These are phyloP conservation scores for Hevea brasiliensis DNA, from an alignment of 345 rosid species.

Conservation along the genomic window DNA sequence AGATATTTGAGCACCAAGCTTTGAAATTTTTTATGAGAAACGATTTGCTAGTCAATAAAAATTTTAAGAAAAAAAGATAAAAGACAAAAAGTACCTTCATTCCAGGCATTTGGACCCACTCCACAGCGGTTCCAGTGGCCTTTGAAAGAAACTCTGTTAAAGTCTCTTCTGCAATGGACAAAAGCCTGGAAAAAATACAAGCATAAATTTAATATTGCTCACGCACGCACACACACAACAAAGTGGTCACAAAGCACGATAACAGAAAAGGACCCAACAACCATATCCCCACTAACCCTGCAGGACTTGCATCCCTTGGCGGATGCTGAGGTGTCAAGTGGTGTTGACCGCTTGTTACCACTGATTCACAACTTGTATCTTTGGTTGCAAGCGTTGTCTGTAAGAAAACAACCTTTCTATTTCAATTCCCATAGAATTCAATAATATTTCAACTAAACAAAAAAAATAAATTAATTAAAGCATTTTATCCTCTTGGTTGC, in stretches of 20 bases:
- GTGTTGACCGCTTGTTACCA: slow-evolving; percentile 97
- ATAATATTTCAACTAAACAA: not conserved
- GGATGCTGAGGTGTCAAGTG: slow-evolving; percentile 94
- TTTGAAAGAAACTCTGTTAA: slow-evolving; percentile 99
- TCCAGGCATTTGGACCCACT: slow-evolving; percentile 99
- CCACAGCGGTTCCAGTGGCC: slow-evolving; percentile 99
- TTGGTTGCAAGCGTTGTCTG: slow-evolving; percentile 89
- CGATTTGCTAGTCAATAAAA: not conserved
- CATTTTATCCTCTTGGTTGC: not conserved
- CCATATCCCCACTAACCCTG: slow-evolving; percentile 79
- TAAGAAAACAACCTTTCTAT: slow-evolving; percentile 27
- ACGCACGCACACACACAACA: slow-evolving; percentile 18
- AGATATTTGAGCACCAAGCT: no score
- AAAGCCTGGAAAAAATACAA: slow-evolving; percentile 60
- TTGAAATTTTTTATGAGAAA: not conserved
- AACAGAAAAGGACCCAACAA: slow-evolving; percentile 47
- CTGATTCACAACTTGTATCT: slow-evolving; percentile 99
- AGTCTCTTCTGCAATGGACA: slow-evolving; percentile 99
- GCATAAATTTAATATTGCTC: slow-evolving; percentile 23
- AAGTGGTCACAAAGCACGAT: slow-evolving; percentile 28
- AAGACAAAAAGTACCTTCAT: slow-evolving; percentile 71
- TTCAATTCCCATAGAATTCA: slow-evolving; percentile 15
- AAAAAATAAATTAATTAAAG: not conserved
- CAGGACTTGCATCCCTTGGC: slow-evolving; percentile 99
- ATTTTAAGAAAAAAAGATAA: not conserved